phyloP scores from a whole-genome alignment of 2,329 filamentous ascomycete genomes.

The Pyrenophora teres region DNA sequence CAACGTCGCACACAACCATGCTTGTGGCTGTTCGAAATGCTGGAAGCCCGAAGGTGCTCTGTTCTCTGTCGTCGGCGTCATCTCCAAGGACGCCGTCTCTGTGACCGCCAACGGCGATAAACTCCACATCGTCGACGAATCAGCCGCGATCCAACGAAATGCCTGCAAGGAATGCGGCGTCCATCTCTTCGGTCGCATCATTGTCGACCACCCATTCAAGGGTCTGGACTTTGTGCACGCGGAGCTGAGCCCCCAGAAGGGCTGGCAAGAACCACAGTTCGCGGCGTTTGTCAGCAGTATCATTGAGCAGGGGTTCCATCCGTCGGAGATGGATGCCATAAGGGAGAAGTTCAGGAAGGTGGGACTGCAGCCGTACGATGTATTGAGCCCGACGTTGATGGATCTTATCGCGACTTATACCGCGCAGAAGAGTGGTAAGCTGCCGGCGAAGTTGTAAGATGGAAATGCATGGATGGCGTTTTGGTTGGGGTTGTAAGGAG shows the following conservation, averaged over 20 bases:
- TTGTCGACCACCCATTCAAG: conserved; percentile 67
- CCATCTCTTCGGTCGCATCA: conserved; percentile 71
- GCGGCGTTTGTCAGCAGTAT: conserved; percentile 70
- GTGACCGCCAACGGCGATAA: conserved; percentile 65
- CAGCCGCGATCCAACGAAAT: conserved; percentile 61
- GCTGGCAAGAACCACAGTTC: conserved; percentile 75
- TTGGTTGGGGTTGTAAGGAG: too few relatives aligned
- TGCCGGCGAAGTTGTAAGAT: conserved; percentile 29
- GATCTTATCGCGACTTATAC: conserved; percentile 58
- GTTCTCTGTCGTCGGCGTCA: conserved; percentile 67
- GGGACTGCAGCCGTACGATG: conserved; percentile 67
- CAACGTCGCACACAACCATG: conserved; percentile 71
- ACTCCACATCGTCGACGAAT: conserved; percentile 60
- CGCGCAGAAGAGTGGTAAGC: conserved; percentile 53
- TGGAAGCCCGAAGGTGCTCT: conserved; percentile 69
- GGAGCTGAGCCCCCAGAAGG: conserved; percentile 63
- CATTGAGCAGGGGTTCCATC: conserved; percentile 69
- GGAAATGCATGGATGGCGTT: too few relatives aligned
- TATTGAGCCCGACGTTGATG: conserved; percentile 66
- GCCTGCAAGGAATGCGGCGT: conserved; percentile 51
- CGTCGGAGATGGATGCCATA: conserved; percentile 60
- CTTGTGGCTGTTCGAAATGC: conserved; percentile 73
- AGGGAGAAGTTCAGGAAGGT: conserved; percentile 58
- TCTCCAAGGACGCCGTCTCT: conserved; percentile 59
- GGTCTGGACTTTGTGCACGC: conserved; percentile 72